Base-by-base conservation (phyloP, 2,329 filamentous ascomycete species). In the Calcarisporium arbuscula region DNA sequence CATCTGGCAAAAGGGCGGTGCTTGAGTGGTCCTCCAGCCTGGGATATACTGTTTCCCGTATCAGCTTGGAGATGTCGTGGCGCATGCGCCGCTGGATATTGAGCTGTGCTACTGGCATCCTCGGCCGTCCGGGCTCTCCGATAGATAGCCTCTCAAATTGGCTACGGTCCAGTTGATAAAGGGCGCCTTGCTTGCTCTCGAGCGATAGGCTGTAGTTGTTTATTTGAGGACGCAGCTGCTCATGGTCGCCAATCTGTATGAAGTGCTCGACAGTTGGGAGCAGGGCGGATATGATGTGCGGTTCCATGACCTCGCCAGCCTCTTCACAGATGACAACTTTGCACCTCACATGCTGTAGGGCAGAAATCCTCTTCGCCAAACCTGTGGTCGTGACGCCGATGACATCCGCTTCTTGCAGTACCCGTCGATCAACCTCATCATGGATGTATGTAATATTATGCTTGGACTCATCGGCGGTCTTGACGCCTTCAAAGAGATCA, bases 251-350 rank as follows among this genome's bases (percentile, higher is more conserved):
- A 25, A 82, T 81, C 11, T 77, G 62, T 14, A 83, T 74, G 6
- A 65, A 57, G 38, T 85, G 79, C 49, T 83, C 67, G 0, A 81
- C 51, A 0, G 67, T 67, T 0, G 77, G 77, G 0, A 80, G 57
- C 5, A 84, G 51, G 0, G 78, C 67, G 0, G 74, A 74, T 2
- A 84, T 50, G 4, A 74, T 58, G 39, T 84, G 78, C 0, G 74
- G 64, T 49, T 85, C 81, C 20, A 84, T 60, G 0, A 85, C 74
- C 41, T 85, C 80, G 0, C 72, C 80, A 2, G 80, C 80, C 47
- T 85, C 80, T 49, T 85, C 80, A 21, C 74, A 81, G 1, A 85
- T 50, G 12, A 85, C 51, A 0, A 82, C 68, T 40, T 80, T 80
- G 20, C 61, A 58, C 6, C 56, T 48, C 2, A 80, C 39, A 7